Evolutionary conservation across 2,329 filamentous ascomycete species (phyloP), one percentile per base, ranked within the genome.

Genomic region (Pleurostoma richardsiae): DNA sequence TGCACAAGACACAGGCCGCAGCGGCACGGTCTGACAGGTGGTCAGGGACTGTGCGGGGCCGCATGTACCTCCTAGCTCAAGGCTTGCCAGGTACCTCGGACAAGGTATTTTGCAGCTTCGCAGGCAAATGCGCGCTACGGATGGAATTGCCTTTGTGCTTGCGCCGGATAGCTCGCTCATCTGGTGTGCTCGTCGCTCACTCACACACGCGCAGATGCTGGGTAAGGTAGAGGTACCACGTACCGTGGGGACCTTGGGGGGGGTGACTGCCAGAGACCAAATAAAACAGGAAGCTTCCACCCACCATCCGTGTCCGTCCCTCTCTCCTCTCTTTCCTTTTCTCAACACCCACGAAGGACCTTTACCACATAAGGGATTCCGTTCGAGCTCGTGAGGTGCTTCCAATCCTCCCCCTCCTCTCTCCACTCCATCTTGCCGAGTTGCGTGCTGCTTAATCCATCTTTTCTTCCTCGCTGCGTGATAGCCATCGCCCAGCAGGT

Each of bases 301-400:
- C 55, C 57, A 33, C 51, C 29, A 42, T 44, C 46, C 42, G 46
- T 44, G 48, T 44, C 49, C 50, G 41, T 53, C 48, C 45, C 49
- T 53, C 50, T 44, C 56, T 56, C 59, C 58, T 60, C 59, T 62
- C 61, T 62, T 63, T 58, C 55, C 61, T 61, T 62, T 62, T 55
- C 57, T 59, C 65, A 58, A 67, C 67, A 75, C 72, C 72, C 71
- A 73, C 71, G 72, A 72, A 73, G 73, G 72, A 62, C 56, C 58
- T 42, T 68, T 68, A 64, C 59, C 60, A 62, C 64, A 63, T 63
- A 67, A 66, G 65, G 64, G 59, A 60, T 63, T 61, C 68, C 61
- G 64, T 68, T 67, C 62, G 64, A 69, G 56, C 60, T 72, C 71
- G 73, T 76, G 73, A 67, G 70, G 71, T 74, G 71, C 50, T 51